These are phyloP conservation scores for Corchorus olitorius DNA, from an alignment of 345 rosid genomes.

Conservation along the genomic window DNA sequence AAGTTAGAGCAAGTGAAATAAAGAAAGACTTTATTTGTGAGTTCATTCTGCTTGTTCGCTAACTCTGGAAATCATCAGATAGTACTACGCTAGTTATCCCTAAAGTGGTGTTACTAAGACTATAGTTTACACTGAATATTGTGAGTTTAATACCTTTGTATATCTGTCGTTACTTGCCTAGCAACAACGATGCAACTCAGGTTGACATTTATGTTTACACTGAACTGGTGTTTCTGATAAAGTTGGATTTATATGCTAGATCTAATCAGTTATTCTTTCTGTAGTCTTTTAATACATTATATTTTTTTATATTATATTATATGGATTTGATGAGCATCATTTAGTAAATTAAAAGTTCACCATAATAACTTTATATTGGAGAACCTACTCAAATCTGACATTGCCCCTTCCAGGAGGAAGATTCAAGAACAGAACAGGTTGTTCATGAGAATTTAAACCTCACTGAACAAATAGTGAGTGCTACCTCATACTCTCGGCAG, in stretches of 20 bases:
- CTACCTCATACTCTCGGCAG: conserved; percentile 78
- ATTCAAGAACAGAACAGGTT: conserved; percentile 40
- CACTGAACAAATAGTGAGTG: conserved; percentile 74
- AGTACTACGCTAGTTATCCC: neutral
- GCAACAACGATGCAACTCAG: neutral
- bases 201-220: neutral
- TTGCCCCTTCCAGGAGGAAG: conserved; percentile 56
- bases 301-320: neutral
- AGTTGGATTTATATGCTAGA: neutral
- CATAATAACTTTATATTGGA: neutral
- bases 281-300: neutral
- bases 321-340: neutral
- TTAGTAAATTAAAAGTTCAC: too few relatives aligned
- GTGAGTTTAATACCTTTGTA: neutral
- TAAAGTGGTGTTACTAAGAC: neutral
- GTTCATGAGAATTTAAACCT: conserved; percentile 53
- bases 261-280: neutral
- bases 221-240: neutral
- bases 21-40: neutral
- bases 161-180: neutral
- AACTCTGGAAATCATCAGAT: neutral
- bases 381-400: conserved; percentile 23
- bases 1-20: neutral
- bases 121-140: neutral
- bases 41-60: neutral